Evolutionary conservation across 1,139 yeast genomes (phyloP).

Genomic region (Saccharomyces hybrid): DNA sequence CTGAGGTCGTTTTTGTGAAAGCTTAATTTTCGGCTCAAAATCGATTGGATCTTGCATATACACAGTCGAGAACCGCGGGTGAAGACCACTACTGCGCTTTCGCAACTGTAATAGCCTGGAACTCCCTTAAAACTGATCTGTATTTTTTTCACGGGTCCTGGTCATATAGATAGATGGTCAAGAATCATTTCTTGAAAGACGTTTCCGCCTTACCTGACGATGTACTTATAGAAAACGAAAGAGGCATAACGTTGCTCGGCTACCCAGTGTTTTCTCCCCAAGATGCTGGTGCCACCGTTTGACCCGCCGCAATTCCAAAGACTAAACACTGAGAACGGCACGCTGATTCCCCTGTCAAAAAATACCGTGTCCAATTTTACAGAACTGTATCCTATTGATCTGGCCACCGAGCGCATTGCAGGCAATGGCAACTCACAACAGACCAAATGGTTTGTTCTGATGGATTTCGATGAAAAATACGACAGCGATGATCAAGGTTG

Average conservation of each 20-base stretch:
- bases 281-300: slow-evolving; percentile 36
- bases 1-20: neutral
- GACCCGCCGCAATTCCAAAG: slow-evolving; percentile 45
- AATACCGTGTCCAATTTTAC: slow-evolving; percentile 7
- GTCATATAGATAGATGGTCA: neutral
- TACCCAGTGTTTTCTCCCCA: slow-evolving; percentile 45
- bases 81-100: neutral
- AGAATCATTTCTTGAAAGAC: neutral
- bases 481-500: slow-evolving; percentile 67
- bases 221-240: slow-evolving; percentile 45
- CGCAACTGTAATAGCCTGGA: neutral
- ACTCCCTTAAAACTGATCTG: neutral
- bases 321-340: slow-evolving; percentile 25
- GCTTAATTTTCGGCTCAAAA: neutral
- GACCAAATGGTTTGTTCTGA: slow-evolving; percentile 59
- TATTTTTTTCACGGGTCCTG: neutral
- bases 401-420: slow-evolving; percentile 2
- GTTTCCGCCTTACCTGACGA: slow-evolving; percentile 25
- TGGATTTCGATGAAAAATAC: slow-evolving; percentile 40
- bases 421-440: slow-evolving; percentile 34
- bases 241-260: slow-evolving; percentile 49
- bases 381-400: slow-evolving; percentile 18
- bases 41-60: neutral
- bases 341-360: neutral
- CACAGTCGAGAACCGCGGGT: neutral